Conservation (phyloP, 768 basidiomycete species). For the Russula sp. region DNA sequence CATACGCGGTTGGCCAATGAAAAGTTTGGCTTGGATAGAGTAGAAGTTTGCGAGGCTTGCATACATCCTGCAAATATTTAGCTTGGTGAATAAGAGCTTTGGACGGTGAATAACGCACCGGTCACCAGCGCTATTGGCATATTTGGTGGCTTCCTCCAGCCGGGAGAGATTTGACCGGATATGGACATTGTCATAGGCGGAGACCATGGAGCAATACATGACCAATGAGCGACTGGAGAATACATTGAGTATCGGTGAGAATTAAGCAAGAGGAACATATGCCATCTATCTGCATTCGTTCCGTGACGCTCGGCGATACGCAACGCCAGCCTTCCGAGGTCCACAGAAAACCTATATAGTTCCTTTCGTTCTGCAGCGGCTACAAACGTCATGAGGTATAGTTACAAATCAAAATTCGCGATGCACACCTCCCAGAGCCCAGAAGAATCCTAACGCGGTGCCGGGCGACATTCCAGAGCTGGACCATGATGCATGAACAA, state of each 20-base stretch:
- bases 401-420: not conserved
- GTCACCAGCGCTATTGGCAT: constrained; percentile 61
- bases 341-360: constrained; percentile 58
- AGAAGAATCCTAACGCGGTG: constrained; percentile 65
- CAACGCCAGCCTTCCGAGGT: constrained; percentile 59
- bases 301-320: constrained; percentile 62
- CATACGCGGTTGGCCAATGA: constrained; percentile 56
- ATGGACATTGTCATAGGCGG: constrained; percentile 61
- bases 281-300: constrained; percentile 59
- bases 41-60: constrained; percentile 55
- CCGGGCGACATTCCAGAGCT: constrained; percentile 66
- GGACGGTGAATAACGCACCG: constrained; percentile 33
- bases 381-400: constrained; percentile 21
- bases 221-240: constrained; percentile 48
- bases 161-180: constrained; percentile 54
- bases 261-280: constrained; percentile 24
- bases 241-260: constrained; percentile 6
- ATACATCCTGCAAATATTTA: constrained; percentile 40
- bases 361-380: constrained; percentile 56
- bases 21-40: constrained; percentile 45
- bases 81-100: not conserved
- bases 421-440: constrained; percentile 51
- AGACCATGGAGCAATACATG: constrained; percentile 53
- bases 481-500: not conserved
- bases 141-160: constrained; percentile 55